A percentile compares a stretch with the other conserved stretches of the same genome.
Conservation (phyloP, 2,329 filamentous ascomycete species). For the Juglanconis juglandina region DNA sequence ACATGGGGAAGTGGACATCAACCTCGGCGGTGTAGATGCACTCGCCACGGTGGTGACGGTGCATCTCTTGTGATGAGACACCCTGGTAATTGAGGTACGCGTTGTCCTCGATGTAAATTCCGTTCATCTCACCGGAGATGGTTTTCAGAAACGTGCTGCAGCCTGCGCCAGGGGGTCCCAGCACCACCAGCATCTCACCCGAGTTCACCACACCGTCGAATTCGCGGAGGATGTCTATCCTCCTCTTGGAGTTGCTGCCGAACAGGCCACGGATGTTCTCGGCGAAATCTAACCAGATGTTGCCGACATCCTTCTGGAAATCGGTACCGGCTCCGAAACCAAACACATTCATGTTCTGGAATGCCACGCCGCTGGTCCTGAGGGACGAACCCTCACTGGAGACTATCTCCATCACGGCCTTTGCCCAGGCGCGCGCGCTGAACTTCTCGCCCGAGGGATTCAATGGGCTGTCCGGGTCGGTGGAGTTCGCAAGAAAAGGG, state of each 20-base stretch:
- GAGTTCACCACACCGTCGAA: conserved; percentile 67
- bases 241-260: conserved; percentile 45
- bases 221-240: conserved; percentile 65
- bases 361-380: conserved; percentile 62
- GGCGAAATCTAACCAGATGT: conserved; percentile 53
- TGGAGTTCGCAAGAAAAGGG: conserved; percentile 41
- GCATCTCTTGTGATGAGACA: conserved; percentile 70
- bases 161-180: conserved; percentile 69
- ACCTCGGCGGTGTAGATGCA: conserved; percentile 84
- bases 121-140: conserved; percentile 77
- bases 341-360: conserved; percentile 65
- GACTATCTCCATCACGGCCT: conserved; percentile 52
- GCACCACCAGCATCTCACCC: conserved; percentile 73
- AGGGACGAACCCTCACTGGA: conserved; percentile 51
- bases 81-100: conserved; percentile 82
- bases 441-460: conserved; percentile 50
- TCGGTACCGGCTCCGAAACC: conserved; percentile 66
- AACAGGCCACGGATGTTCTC: conserved; percentile 47
- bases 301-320: conserved; percentile 66
- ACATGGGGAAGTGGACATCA: conserved; percentile 75
- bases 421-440: conserved; percentile 55
- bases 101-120: conserved; percentile 66
- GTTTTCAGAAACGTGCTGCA: conserved; percentile 86
- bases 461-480: conserved; percentile 40
- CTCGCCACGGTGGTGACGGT: conserved; percentile 74